These are phyloP conservation scores for Neonectria punicea DNA, from an alignment of 2,329 filamentous ascomycete genomes.

Conservation along the genomic window DNA sequence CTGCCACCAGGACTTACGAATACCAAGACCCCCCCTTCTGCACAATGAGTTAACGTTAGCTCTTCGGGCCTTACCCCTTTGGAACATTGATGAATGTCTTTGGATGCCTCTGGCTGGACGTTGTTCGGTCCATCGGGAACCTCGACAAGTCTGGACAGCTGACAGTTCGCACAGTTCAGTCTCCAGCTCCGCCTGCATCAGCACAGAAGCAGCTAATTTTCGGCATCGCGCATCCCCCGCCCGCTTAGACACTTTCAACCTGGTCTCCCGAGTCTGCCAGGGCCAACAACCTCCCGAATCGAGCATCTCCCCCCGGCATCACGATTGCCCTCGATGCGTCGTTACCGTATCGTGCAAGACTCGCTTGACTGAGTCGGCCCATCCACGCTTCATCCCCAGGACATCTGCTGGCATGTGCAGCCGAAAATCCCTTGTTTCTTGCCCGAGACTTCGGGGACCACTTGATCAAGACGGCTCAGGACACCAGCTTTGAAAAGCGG, in stretches of 20 bases:
- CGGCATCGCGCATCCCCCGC: slow-evolving; percentile 6
- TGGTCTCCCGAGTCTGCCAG: not conserved
- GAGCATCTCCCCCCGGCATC: not conserved
- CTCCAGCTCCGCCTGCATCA: slow-evolving; percentile 4
- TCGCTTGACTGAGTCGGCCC: not conserved
- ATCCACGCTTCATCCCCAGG: not conserved
- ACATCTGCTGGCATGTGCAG: not conserved
- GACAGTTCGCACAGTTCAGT: not conserved
- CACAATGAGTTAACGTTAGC: not conserved
- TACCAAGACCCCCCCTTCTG: not conserved
- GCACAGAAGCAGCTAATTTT: not conserved
- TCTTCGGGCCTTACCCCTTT: not conserved
- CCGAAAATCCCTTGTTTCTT: not conserved
- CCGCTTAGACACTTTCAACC: not conserved
- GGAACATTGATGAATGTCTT: not conserved
- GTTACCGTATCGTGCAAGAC: not conserved
- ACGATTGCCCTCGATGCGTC: not conserved
- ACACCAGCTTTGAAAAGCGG: no score
- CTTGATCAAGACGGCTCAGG: no score
- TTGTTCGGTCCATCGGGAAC: not conserved
- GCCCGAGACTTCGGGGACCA: not conserved
- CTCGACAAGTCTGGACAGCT: not conserved
- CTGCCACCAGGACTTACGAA: slow-evolving; percentile 6
- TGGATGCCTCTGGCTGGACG: not conserved
- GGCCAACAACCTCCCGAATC: slow-evolving; percentile 3